Base-by-base conservation (phyloP, 2,329 filamentous ascomycete species). In the Ascosphaera apis region DNA sequence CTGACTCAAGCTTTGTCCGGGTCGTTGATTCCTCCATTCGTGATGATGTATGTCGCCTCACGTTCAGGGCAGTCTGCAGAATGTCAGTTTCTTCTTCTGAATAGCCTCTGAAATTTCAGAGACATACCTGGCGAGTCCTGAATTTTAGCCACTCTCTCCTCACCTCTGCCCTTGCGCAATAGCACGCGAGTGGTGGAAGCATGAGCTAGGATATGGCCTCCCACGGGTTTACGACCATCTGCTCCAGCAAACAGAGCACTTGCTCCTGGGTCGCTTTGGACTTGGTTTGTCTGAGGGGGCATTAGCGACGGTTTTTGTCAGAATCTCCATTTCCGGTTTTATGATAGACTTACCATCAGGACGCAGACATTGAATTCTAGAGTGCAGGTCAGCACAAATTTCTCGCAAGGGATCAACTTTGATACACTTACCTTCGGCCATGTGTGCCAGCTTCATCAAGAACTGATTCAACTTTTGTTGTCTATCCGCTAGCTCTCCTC, bases 41-140 rank as follows among this genome's bases (percentile, higher is more conserved):
- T 76, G 44, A 78, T 78, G 42, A 77, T 63, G 51, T 78, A 78
- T 2, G 67, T 76, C 17, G 73, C 72, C 52, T 78, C 72, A 34
- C 63, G 63, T 49, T 78, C 72, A 3, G 73, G 71, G 46, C 72
- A 76, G 45, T 76, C 72, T 70, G 27, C 21, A 33, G 16, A 18
- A 33, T 18, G 40, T 31, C 31, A 35, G 37, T 8, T 15, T 18
- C n/a, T n/a, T 15, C 16, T 3, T 35, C 11, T 35, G 16, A 28
- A 34, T 9, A 39, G 15, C 31, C 23, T 3, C n/a, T 3, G 15
- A 34, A 15, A 27, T n/a, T 12, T 12, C 16, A 21, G 28, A 13
- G 12, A 46, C 52, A 39, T 49, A 75, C 70, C 71, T 39, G 71
- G 71, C 23, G 69, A 75, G 47, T 75, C 71, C 42, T 72, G 65